Evolutionary conservation across 1,284 basidiomycete species (phyloP).

Genomic region (Ustilago cynodontis): DNA sequence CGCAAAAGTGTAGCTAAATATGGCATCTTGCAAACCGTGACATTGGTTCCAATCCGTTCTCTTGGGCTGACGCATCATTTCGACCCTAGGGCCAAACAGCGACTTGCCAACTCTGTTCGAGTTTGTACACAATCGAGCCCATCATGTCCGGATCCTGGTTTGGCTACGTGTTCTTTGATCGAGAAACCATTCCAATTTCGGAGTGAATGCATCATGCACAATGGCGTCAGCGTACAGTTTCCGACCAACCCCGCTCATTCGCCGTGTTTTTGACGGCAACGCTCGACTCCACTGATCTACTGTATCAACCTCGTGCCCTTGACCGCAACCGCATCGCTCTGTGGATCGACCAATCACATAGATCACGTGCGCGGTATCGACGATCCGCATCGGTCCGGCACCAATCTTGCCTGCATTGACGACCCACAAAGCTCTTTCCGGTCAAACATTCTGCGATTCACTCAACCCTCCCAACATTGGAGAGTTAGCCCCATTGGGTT

Average conservation of each 20-base stretch:
- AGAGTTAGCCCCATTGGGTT: not conserved
- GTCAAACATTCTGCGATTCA: no score
- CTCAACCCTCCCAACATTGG: no score
- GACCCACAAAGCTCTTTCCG: no score
- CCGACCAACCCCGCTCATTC: not conserved
- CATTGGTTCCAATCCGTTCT: not conserved
- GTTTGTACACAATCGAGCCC: not conserved
- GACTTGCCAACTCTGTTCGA: not conserved
- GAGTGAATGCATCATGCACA: not conserved
- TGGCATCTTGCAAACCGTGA: not conserved
- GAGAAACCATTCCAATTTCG: no score
- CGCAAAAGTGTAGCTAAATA: conserved; percentile 2
- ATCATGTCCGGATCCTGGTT: not conserved
- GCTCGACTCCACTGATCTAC: not conserved
- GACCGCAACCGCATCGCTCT: no score
- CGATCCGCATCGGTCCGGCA: not conserved
- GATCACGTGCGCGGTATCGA: not conserved
- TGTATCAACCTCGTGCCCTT: no score
- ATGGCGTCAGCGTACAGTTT: not conserved
- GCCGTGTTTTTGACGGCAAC: not conserved
- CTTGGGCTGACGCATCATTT: not conserved
- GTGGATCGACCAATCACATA: not conserved
- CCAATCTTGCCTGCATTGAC: not conserved
- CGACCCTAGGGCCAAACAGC: not conserved
- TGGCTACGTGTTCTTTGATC: not conserved